These are phyloP conservation scores for Cladosporium sp. DNA, from an alignment of 2,329 filamentous ascomycete species.

Conservation along the genomic window DNA sequence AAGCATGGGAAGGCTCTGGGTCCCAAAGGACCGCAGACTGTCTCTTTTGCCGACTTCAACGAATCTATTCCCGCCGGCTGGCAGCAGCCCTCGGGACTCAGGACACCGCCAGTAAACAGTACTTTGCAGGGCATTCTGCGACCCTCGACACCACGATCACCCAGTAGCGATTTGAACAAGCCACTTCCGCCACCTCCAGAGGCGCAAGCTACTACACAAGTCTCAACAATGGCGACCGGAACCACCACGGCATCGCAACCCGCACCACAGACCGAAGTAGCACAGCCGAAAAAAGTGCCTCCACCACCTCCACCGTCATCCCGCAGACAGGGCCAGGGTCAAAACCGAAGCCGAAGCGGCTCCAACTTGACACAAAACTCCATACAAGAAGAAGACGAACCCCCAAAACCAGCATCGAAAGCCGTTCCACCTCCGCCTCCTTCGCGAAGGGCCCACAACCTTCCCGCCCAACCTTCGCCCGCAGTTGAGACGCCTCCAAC, in stretches of 20 bases:
- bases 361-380: conserved; percentile 12
- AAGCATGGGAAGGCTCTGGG: conserved; percentile 67
- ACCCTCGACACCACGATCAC: conserved; percentile 33
- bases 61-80: conserved; percentile 25
- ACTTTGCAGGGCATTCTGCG: conserved; percentile 20
- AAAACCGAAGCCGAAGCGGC: conserved; percentile 10
- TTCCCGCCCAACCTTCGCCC: background rate
- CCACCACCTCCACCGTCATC: conserved; percentile 37
- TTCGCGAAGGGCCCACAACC: conserved; percentile 20
- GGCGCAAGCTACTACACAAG: conserved; percentile 8
- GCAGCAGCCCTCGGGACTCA: conserved; percentile 14
- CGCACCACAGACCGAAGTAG: background rate
- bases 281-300: conserved; percentile 50
- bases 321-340: background rate
- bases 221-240: background rate
- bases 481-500: conserved; percentile 14
- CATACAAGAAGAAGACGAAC: conserved; percentile 9
- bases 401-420: conserved; percentile 13
- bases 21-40: conserved; percentile 37
- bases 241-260: background rate
- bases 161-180: conserved; percentile 55
- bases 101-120: conserved; percentile 18
- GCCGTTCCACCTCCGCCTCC: conserved; percentile 29
- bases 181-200: conserved; percentile 53
- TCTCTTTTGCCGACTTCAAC: conserved; percentile 32